Base-by-base conservation (phyloP, 495 filamentous ascomycete species). In the Penicillium mononematosum region DNA sequence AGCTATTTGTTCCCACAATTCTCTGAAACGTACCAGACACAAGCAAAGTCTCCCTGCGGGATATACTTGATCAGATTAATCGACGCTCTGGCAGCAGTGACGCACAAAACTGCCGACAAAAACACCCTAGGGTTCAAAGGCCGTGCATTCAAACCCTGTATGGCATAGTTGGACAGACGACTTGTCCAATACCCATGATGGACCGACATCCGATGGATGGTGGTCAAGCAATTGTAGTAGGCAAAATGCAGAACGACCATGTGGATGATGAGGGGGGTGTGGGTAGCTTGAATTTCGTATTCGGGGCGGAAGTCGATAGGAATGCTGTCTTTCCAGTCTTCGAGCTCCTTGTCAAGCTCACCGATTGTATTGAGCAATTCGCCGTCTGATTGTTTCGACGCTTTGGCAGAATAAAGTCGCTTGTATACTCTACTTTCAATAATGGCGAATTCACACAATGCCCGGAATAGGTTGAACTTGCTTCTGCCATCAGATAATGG, bases 121-220 rank as follows among this genome's bases (percentile, higher is more conserved):
- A 96, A 98, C 9, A 98, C 91, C 56, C 94, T 79, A 2, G 94
- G 94, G 61, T 98, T 98, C 52, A 98, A 73, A 3, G 94, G 92
- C 58, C 86, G 80, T 5, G 91, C 88, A 72, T 96, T 98, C 38
- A 96, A 72, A 6, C 94, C 94, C 63, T 94, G 89, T 42, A 98
- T 92, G 2, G 94, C 94, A 69, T 91, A 98, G 62, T 98, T 93
- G 27, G 92, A 96, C 22, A 98, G 78, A 42, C 94, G 84, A 64
- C 89, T 96, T 8, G 92, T 96, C 94, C 94, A 98, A 75, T 96
- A 97, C 2, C 94, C 94, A 67, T 98, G 95, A 69, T 98, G 94
- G 49, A 97, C 86, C 5, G 91, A 95, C 94, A 98, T 98, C 22
- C 94, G 90, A 73, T 98, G 94, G 52, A 98, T 96, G 1, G 94